A percentile compares a stretch with the other conserved stretches of the same genome.
Conservation (phyloP, 495 filamentous ascomycete genomes). For the Niebla homalea region DNA sequence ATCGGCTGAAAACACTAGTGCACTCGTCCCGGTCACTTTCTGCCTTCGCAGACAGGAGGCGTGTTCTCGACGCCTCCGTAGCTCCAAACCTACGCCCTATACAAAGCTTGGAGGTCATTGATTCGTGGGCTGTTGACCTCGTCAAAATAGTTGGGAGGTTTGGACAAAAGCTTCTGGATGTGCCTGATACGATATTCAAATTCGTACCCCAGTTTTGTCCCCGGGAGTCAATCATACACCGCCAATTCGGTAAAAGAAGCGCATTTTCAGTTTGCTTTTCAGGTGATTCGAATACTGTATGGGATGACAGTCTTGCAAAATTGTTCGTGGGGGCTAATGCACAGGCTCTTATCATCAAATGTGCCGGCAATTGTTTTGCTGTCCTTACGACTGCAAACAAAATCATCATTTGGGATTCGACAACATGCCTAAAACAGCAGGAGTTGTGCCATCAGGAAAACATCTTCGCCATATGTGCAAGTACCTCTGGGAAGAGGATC, state of each 20-base stretch:
- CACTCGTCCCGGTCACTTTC: conserved; percentile 6
- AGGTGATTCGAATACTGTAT: conserved; percentile 9
- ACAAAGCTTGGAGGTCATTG: conserved; percentile 14
- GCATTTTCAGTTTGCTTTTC: conserved; percentile 3
- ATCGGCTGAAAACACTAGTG: conserved; percentile 4
- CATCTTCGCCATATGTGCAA: conserved; percentile 13
- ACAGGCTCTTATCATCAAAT: conserved; percentile 1
- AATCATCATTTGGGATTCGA: background rate
- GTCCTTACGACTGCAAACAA: conserved; percentile 1
- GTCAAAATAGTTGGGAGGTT: conserved; percentile 26
- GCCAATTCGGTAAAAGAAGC: background rate
- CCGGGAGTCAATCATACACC: conserved; percentile 7
- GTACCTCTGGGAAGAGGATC: conserved; percentile 4
- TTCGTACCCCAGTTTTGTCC: conserved; percentile 26
- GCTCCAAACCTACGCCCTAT: conserved; percentile 5
- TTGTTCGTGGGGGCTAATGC: conserved; percentile 3
- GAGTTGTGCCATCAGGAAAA: background rate
- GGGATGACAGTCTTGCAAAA: conserved; percentile 16
- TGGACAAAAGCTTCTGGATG: conserved; percentile 12
- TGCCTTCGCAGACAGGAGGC: background rate
- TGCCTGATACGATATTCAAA: conserved; percentile 21
- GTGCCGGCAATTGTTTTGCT: background rate
- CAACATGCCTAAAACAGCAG: background rate
- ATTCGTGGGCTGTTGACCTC: conserved; percentile 26
- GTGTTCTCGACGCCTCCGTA: conserved; percentile 1